Evolutionary conservation across 495 filamentous ascomycete genomes (phyloP), one percentile per base, ranked within the genome.

Genomic region (Talaromyces adpressus): DNA sequence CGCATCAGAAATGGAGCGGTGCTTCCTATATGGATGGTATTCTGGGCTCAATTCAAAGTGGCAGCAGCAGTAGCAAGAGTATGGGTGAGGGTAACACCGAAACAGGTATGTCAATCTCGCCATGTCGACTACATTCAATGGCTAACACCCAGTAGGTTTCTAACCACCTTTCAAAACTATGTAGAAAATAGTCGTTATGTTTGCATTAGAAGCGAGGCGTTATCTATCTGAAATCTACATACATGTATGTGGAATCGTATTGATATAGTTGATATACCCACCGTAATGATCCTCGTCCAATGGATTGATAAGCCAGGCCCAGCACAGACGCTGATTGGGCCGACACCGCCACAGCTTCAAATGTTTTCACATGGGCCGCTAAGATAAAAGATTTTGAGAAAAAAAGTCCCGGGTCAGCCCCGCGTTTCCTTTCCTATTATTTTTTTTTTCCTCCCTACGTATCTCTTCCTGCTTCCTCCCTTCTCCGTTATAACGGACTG

Each of bases 1-100:
- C 93, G 34, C 94, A 98, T 73, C 94, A 98, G 81, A 97, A 95
- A 70, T 98, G 94, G 93, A 96, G 92, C 68, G 94, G 94, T 11
- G 94, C 94, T 0, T 80, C 79, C 18, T 97, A 97, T 71, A 87
- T 98, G 63, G 94, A 98, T 77, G 93, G 92, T 2, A 94, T 98
- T 36, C 69, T 98, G 34, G 93, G 93, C 2, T 86, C 89, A 1
- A 93, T 98, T 65, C 91, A 96, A 77, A 96, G 90, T 69, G 93
- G 94, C 12, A 96, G 90, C 73, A 90, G 86, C 65, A 82, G 84
- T 57, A 91, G 82, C 70, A 91, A 85, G 81, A 89, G 89, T 71
- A 91, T 93, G 90, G 90, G 90, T 0, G 88, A 90, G 61, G 90
- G 90, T 1, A 91, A 91, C 67, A 93, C 90, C 0, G 90, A 93